Conservation (phyloP, 2,329 filamentous ascomycete genomes). For the Grosmannia clavigera region DNA sequence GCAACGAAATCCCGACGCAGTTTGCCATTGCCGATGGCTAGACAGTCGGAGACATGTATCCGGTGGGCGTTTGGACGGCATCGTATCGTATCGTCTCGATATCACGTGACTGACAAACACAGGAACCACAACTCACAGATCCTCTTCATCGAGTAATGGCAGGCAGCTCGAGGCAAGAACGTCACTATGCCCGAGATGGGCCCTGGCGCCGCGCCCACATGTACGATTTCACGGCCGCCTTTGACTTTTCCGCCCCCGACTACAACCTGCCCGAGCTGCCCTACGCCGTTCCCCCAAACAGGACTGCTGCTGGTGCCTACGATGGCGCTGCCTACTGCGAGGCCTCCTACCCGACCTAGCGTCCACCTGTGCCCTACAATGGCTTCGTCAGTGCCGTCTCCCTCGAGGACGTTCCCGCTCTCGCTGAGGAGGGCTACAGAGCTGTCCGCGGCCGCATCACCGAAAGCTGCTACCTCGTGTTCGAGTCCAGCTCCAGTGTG, state of each 20-base stretch:
- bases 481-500: conserved; percentile 29
- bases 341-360: conserved; percentile 21
- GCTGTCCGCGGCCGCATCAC: conserved; percentile 35
- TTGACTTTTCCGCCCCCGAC: conserved; percentile 33
- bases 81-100: too few relatives aligned
- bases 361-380: conserved; percentile 35
- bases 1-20: conserved; percentile 42
- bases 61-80: background rate
- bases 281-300: conserved; percentile 27
- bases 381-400: conserved; percentile 12
- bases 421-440: conserved; percentile 40
- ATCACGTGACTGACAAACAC: conserved; percentile 21
- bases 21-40: conserved; percentile 42
- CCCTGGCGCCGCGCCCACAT: conserved; percentile 21
- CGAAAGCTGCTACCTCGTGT: conserved; percentile 39
- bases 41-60: conserved; percentile 45
- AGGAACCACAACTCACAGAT: conserved; percentile 34
- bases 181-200: conserved; percentile 20
- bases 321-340: conserved; percentile 33
- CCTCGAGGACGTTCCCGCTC: conserved; percentile 21
- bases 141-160: conserved; percentile 35
- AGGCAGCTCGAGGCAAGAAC: conserved; percentile 32
- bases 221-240: conserved; percentile 8
- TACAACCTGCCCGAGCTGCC: conserved; percentile 32
- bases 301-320: conserved; percentile 26